Base-by-base conservation (phyloP, 2,329 filamentous ascomycete species). In the Monascus ruber region DNA sequence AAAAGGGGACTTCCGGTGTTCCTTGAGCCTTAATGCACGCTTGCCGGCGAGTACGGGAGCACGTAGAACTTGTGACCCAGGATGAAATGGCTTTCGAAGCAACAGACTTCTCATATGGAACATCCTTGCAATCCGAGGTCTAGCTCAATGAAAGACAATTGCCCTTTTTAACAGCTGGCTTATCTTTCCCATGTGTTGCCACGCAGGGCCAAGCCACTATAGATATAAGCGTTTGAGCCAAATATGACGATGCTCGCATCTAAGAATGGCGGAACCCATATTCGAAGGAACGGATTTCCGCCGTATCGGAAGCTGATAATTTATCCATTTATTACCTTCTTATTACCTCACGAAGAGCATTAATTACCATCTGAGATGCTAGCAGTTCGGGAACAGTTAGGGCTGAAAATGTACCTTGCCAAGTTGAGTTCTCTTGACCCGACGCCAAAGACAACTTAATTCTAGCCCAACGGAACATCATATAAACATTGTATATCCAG, bases 41-140 rank as follows among this genome's bases (percentile, higher is more conserved):
- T 26, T 27, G 9, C 17, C 37, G 10, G 10, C 26, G n/a, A 8
- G 33, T 31, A 26, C 31, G 31, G 26, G 17, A 39, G 27, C n/a
- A n/a, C n/a, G 5, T 31, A 36, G 26, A 5, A 10, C 26, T 37
- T 31, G 39, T 33, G 41, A 41, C 36, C 39, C 26, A 37, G 39
- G 17, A 9, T 25, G 29, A 24, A 27, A 39, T 11, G 26, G 11
- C 35, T 26, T 35, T 4, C 32, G 31, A 26, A 36, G 32, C 11
- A 32, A 37, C 36, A 36, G 35, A 40, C 9, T 38, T 29, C 34
- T 36, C 32, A 37, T n/a, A 7, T 27, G 39, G 34, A 37, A 36
- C 34, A 42, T 43, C 24, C 38, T 43, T 40, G 24, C 6, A 24
- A 26, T 10, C 11, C 33, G 29, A 3, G 28, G 3, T 29, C 28